Evolutionary conservation across 352 stramenopile species (phyloP).

Genomic region (Globisporangium uncinulatum): DNA sequence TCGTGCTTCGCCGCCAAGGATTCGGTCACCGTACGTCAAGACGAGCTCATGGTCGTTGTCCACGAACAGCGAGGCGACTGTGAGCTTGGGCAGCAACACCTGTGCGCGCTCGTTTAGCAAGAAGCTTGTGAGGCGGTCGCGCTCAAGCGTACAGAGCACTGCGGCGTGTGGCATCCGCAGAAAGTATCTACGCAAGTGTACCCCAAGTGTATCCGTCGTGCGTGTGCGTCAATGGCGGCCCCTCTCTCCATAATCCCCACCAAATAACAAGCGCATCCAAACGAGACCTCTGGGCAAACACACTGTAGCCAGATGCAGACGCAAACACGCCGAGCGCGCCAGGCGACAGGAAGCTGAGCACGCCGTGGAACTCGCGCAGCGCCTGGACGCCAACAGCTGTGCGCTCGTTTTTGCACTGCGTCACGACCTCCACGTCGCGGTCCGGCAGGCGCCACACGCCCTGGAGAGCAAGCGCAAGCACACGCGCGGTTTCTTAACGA

Average conservation of each 20-base stretch:
- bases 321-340: conserved; percentile 59
- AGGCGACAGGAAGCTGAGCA: conserved; percentile 35
- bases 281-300: conserved; percentile 61
- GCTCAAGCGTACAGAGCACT: conserved; percentile 53
- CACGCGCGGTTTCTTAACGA: no score
- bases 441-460: conserved; percentile 63
- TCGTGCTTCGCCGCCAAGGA: conserved; percentile 27
- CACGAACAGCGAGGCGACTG: conserved; percentile 56
- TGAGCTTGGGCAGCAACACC: conserved; percentile 54
- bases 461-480: conserved; percentile 23
- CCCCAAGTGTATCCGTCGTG: no score
- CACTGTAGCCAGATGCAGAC: conserved; percentile 69
- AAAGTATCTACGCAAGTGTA: conserved; percentile 35
- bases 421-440: conserved; percentile 55
- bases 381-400: conserved; percentile 64
- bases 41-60: conserved; percentile 59
- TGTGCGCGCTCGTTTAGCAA: conserved; percentile 57
- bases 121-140: conserved; percentile 43
- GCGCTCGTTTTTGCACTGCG: conserved; percentile 77
- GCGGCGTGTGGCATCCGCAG: conserved; percentile 51
- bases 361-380: conserved; percentile 73
- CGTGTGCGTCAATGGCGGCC: no score
- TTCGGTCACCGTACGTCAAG: conserved; percentile 60
- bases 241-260: neutral
- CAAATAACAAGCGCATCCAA: no score